Evolutionary conservation across 176 grass and related monocot genomes (phyloP).

Genomic region (Raddia guianensis): DNA sequence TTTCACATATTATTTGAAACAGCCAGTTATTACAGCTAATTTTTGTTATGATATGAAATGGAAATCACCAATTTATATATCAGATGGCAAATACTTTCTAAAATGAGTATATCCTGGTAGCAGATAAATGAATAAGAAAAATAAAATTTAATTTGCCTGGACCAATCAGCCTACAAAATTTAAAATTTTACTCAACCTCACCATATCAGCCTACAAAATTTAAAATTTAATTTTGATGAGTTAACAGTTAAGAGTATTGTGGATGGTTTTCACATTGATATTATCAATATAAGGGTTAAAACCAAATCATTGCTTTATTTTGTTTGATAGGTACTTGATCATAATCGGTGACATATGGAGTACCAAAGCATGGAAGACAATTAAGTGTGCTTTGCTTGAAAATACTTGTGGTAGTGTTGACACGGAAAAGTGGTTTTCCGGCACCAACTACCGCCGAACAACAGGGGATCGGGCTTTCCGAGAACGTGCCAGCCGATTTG

Average conservation of each 20-base stretch:
- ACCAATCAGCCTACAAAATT: neutral
- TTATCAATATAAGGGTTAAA: neutral
- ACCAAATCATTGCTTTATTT: neutral
- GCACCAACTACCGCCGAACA: no score
- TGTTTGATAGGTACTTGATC: slow-evolving; percentile 44
- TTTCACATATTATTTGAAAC: neutral
- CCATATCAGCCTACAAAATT: neutral
- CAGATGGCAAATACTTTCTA: neutral
- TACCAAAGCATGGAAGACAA: slow-evolving; percentile 37
- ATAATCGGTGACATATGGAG: slow-evolving; percentile 53
- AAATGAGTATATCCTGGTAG: neutral
- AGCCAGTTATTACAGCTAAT: neutral
- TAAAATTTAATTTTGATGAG: no score
- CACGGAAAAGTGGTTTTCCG: no score
- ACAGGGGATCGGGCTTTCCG: no score
- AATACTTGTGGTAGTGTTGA: no score
- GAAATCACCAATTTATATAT: neutral
- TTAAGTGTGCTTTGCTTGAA: slow-evolving; percentile 36
- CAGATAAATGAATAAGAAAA: neutral
- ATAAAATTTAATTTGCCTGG: neutral
- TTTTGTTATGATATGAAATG: neutral
- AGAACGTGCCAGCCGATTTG: no score
- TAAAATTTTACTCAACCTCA: neutral
- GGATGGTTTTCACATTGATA: neutral
- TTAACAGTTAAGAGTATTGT: neutral